Evolutionary conservation across 1,284 basidiomycete species (phyloP).

Genomic region (Fomitopsis palustris): DNA sequence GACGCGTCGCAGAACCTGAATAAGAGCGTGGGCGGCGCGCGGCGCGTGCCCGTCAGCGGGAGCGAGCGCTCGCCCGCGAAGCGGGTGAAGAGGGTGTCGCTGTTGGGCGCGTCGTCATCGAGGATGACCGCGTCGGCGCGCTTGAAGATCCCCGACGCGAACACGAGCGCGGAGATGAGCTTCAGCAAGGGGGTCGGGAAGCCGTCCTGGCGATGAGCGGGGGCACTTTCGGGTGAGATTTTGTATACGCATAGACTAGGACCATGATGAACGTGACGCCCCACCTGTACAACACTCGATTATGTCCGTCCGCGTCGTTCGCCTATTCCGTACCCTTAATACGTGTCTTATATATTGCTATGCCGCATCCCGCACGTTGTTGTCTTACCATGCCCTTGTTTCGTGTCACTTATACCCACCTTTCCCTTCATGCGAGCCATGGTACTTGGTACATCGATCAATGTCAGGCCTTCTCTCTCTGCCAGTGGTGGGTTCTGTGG

Average conservation of each 20-base stretch:
- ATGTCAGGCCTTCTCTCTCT: neutral
- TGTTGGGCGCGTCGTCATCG: slow-evolving; percentile 38
- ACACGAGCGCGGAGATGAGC: slow-evolving; percentile 50
- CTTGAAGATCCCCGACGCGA: slow-evolving; percentile 37
- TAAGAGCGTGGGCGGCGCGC: slow-evolving; percentile 22
- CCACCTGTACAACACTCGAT: neutral
- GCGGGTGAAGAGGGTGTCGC: slow-evolving; percentile 57
- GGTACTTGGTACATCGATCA: neutral
- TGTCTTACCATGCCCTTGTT: neutral
- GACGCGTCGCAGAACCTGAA: slow-evolving; percentile 13
- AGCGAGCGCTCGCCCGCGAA: slow-evolving; percentile 55
- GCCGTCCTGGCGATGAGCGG: slow-evolving; percentile 51
- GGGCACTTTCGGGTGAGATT: neutral
- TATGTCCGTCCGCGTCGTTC: neutral
- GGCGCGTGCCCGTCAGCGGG: slow-evolving; percentile 22
- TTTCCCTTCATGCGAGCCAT: neutral
- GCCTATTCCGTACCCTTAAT: neutral
- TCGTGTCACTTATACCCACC: neutral
- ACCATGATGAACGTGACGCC: neutral
- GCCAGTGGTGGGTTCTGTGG: too few relatives aligned
- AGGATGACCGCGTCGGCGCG: slow-evolving; percentile 33
- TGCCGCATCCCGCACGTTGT: neutral
- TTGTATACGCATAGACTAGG: neutral
- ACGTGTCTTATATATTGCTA: neutral
- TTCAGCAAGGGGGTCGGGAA: slow-evolving; percentile 34